Evolutionary conservation across 371 early-diverging fungal genomes (phyloP), one percentile per base, ranked within the genome.

Genomic region (Lichtheimia hyalospora): DNA sequence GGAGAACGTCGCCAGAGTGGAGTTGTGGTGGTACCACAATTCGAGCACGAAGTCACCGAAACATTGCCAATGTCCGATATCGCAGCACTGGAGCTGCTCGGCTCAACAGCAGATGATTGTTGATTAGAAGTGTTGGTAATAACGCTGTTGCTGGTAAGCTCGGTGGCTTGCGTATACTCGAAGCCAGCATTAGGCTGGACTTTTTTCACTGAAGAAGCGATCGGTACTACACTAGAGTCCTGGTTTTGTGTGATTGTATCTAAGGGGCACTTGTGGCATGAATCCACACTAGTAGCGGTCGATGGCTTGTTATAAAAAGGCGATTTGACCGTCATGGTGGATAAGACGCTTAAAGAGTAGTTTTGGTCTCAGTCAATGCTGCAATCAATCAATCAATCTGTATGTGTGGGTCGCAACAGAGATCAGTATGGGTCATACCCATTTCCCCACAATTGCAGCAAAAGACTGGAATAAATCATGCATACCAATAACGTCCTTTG

Each of bases 1-100:
- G 87, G 85, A 60, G 89, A 89, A 66, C 95, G 79, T 63, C 98
- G 72, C 98, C 98, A 98, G 23, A 95, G 81, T 15, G 96, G 96
- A 5, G 97, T 97, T 27, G 84, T 76, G n/a, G 88, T 90, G 12
- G 92, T 92, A 16, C 85, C 84, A 83, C 97, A 97, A 75, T 97
- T 95, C 63, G 88, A 80, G 79, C 97, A 97, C 59, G 77, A 78
- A 57, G 82, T 84, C 48, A 76, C 75, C 21, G 76, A 69, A 42
- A 63, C 71, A 62, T 62, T 79, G 70, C 74, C 76, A 77, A 67
- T 75, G 57, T 77, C 78, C 78, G 76, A 71, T 71, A 52, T 74
- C 77, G 80, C 77, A 76, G 74, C 80, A 79, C 80, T 71, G 80
- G 80, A 76, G 80, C 74, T 73, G 77, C 80, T 68, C 73, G 80